phyloP scores from a whole-genome alignment of 176 grass and related monocot species.

The Lolium multiflorum region DNA sequence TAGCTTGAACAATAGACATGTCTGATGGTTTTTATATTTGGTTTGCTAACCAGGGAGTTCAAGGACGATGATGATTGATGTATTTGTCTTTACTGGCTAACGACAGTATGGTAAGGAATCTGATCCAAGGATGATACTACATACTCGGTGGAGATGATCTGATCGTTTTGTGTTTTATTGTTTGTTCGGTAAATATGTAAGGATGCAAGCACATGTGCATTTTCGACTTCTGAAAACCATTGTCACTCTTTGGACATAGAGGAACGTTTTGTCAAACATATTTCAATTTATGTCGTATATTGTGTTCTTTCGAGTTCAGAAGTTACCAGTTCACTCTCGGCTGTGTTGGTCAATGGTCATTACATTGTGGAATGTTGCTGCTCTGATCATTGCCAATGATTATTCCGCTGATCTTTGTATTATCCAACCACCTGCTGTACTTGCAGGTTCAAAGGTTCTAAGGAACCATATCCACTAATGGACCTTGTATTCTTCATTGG shows the following conservation, averaged over 20 bases:
- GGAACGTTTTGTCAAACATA: not conserved
- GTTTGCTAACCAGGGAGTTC: slow-evolving; percentile 39
- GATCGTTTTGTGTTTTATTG: slow-evolving; percentile 46
- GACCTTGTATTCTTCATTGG: too few relatives aligned
- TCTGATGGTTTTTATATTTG: slow-evolving; percentile 14
- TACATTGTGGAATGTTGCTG: not conserved
- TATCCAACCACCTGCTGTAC: too few relatives aligned
- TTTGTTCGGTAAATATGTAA: slow-evolving; percentile 38
- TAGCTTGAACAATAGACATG: not conserved
- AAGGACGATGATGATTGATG: slow-evolving; percentile 44
- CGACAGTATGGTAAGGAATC: slow-evolving; percentile 13
- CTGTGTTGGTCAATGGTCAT: not conserved
- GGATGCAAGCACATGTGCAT: not conserved
- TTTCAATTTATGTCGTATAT: not conserved
- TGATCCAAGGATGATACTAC: slow-evolving; percentile 8
- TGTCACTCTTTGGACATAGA: not conserved
- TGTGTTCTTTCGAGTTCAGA: not conserved
- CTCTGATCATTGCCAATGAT: too few relatives aligned
- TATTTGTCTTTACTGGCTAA: not conserved
- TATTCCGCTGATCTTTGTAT: too few relatives aligned
- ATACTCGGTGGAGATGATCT: slow-evolving; percentile 24
- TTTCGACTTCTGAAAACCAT: not conserved
- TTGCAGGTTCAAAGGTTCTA: too few relatives aligned
- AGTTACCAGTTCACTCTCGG: not conserved
- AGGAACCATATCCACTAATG: too few relatives aligned